Percentiles rank a stretch among this genome's conserved stretches.
These are phyloP conservation scores for Cyclostephanos tholiformis DNA, from an alignment of 108 stramenopile species.

Conservation along the genomic window DNA sequence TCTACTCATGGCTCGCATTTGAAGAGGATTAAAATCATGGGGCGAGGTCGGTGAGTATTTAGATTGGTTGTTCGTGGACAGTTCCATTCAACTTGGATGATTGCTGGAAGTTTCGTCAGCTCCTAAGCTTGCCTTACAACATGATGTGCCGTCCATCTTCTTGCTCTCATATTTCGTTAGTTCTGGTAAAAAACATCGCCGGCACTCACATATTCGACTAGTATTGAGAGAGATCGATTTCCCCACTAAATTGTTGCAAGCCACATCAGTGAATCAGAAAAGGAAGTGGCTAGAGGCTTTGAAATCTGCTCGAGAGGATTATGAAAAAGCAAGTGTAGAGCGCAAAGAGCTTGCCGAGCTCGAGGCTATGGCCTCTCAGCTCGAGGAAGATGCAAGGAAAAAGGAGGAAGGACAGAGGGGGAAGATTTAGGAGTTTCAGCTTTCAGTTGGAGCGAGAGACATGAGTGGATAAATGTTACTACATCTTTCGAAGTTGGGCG, in stretches of 20 bases:
- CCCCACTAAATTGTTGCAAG: constrained; percentile 67
- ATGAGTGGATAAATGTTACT: background rate
- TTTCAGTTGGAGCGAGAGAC: background rate
- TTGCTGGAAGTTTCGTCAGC: background rate
- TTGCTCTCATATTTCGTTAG: constrained; percentile 30
- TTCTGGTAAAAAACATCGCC: constrained; percentile 64
- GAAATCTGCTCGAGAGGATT: constrained; percentile 66
- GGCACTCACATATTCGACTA: constrained; percentile 72
- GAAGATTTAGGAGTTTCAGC: constrained; percentile 1
- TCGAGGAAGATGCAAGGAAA: constrained; percentile 36
- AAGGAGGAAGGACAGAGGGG: constrained; percentile 30
- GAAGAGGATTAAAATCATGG: constrained; percentile 79
- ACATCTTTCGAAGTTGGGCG: background rate
- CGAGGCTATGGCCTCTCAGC: constrained; percentile 47
- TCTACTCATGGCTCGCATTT: constrained; percentile 73
- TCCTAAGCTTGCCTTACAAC: constrained; percentile 2
- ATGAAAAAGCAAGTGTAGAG: constrained; percentile 59
- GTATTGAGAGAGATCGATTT: constrained; percentile 87
- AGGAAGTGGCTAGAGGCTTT: constrained; percentile 66
- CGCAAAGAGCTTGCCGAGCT: constrained; percentile 71
- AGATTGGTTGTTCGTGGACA: background rate
- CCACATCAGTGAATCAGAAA: constrained; percentile 66
- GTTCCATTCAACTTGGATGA: no score
- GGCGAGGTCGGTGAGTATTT: constrained; percentile 69
- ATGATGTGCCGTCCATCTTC: constrained; percentile 12